These are phyloP conservation scores for Tulasnella sp. DNA, from an alignment of 768 basidiomycete species.

Conservation along the genomic window DNA sequence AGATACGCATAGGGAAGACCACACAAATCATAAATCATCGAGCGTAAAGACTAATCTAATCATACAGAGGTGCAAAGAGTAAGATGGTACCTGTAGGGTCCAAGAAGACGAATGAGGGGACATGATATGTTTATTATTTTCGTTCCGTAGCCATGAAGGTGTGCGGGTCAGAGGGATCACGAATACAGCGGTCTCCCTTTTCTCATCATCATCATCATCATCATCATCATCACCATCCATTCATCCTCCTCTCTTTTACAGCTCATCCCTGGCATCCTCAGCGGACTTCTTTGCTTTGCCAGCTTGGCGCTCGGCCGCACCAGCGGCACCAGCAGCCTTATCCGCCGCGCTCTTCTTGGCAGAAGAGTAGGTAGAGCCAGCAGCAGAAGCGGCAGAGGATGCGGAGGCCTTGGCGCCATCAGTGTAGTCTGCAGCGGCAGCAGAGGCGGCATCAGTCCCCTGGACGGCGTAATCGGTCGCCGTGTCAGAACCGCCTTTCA, in stretches of 20 bases:
- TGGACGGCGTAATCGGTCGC: neutral
- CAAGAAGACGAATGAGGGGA: no score
- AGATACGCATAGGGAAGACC: no score
- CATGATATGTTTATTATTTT: no score
- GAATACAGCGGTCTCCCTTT: no score
- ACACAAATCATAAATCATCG: no score
- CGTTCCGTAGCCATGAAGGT: no score
- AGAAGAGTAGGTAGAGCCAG: no score
- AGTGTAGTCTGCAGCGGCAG: neutral
- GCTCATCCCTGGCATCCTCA: neutral
- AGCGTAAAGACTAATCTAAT: no score
- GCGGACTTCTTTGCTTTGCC: neutral
- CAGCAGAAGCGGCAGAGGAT: neutral
- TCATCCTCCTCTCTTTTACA: constrained; percentile 2
- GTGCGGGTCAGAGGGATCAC: no score
- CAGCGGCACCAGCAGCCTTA: constrained; percentile 1
- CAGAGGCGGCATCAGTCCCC: neutral
- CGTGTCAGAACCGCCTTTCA: neutral
- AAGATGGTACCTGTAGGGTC: no score
- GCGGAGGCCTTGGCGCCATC: neutral
- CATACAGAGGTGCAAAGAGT: no score
- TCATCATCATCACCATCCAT: neutral
- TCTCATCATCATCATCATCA: no score
- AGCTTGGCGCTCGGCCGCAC: neutral
- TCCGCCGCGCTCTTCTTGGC: constrained; percentile 1